Evolutionary conservation across 2,329 filamentous ascomycete species (phyloP), one percentile per base, ranked within the genome.

Genomic region (Stagonosporopsis cucurbitacearum): DNA sequence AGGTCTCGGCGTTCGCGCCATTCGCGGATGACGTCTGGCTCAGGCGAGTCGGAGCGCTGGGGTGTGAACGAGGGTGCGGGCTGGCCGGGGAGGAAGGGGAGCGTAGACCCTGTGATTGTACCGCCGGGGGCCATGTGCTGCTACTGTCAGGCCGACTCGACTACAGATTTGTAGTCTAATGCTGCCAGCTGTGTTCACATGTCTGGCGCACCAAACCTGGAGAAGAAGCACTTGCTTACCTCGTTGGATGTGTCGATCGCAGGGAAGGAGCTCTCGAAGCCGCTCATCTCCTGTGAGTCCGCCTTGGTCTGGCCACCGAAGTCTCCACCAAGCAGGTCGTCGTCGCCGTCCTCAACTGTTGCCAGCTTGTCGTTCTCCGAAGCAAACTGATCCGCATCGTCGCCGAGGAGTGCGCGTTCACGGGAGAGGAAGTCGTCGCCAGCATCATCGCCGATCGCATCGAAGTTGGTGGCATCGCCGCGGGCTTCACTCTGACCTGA

Each of bases 1-100:
- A 89, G 87, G 70, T 96, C 91, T 63, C 95, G 89, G 71, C 90
- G 89, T 78, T 94, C 90, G 71, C 95, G 90, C 95, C 95, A 99
- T 81, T 93, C 85, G 57, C 85, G 85, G 75, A 97, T 88, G 19
- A 96, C 89, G 65, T 96, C 90, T 17, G 94, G 87, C 77, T 98
- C 95, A 72, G 92, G 87, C 70, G 96, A 92, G 54, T 90, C 84
- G 52, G 87, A 81, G 63, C 83, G 85, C 60, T 78, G 77, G 36
- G 81, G 78, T 25, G 78, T 74, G 59, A 75, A 72, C 47, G 75
- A 69, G 9, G 66, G 66, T 52, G 63, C 60, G 32, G 67, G 71
- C 51, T 70, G 75, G 62, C 65, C 72, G 63, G 67, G 77, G 68
- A 73, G 80, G 79, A 84, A 87, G 30, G 86, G 84, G 26, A 84